These are phyloP conservation scores for Orbilia quercus DNA, from an alignment of 2,329 filamentous ascomycete species.

Conservation along the genomic window DNA sequence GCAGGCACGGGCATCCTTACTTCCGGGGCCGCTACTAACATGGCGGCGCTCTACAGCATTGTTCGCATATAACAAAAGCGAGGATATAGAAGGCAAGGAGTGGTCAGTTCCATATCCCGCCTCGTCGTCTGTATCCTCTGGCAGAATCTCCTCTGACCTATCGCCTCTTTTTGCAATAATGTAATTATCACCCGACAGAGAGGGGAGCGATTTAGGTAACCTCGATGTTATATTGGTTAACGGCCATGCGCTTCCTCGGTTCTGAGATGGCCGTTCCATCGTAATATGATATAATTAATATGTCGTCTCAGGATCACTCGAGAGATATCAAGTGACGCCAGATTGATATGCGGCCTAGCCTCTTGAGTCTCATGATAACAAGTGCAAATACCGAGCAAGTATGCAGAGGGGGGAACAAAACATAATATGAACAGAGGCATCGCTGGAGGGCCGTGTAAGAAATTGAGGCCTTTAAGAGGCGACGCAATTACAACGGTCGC, in stretches of 20 bases:
- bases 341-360: conserved; percentile 12
- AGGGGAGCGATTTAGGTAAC: conserved; percentile 17
- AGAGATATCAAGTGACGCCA: conserved; percentile 7
- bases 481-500: conserved; percentile 19
- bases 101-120: conserved; percentile 70
- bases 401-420: conserved; percentile 1
- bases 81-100: conserved; percentile 92
- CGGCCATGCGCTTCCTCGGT: conserved; percentile 29
- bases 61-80: conserved; percentile 84
- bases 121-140: conserved; percentile 7
- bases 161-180: conserved; percentile 17
- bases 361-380: conserved; percentile 29
- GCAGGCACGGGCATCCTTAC: conserved; percentile 13
- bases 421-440: conserved; percentile 3
- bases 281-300: too few relatives aligned
- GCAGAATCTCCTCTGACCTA: conserved; percentile 2
- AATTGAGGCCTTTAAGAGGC: conserved; percentile 30
- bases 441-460: conserved; percentile 1
- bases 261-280: conserved; percentile 35
- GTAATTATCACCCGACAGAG: conserved; percentile 13
- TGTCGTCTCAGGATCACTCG: conserved; percentile 18
- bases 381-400: too few relatives aligned
- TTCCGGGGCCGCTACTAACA: not conserved
- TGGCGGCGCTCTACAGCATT: conserved; percentile 65
- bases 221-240: conserved; percentile 17